Base-by-base conservation (phyloP, 106 monocot species). In the Acanthochlamys bracteata region DNA sequence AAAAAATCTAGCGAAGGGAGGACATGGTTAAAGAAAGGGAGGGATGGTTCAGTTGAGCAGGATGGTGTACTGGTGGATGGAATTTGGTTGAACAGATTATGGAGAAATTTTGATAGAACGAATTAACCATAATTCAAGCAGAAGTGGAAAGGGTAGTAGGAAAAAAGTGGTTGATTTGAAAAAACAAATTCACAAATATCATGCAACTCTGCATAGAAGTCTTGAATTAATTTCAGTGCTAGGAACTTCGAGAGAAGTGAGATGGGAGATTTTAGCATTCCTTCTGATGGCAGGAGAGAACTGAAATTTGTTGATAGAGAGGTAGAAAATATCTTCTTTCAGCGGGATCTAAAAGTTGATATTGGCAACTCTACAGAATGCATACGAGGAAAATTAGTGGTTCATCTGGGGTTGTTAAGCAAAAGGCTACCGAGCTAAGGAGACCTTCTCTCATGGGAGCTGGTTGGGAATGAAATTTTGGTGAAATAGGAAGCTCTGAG, bases 41-140 rank as follows among this genome's bases (percentile, higher is more conserved):
- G 47, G 33, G n/a, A 24, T 39, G 65, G 27, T 53, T 53, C 17
- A 55, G 60, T 21, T 66, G 60, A 61, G 41, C 64, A 42, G 3
- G 61, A 62, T 42, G 26, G 64, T 42, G 26, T 69, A 66, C 46
- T 42, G 17, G 77, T 69, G 68, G 70, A 17, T 75, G 78, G 75
- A 62, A 53, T 53, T 23, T 74, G 55, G 73, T 78, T 12, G 81
- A 82, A 76, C 70, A 68, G 51, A 60, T 77, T 68, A 42, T 75
- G 60, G 78, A 71, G 49, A 71, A 65, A 59, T 54, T n/a, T n/a
- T 45, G 24, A 71, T 19, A 58, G 46, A 7, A 40, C 41, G 45
- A 57, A 71, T 23, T 57, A 62, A 42, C 63, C 67, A 21, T 67
- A 21, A 55, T 9, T 21, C 10, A 22, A 55, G 26, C n/a, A 39